Base-by-base conservation (phyloP, 331 rosid species). In the Pyrus hybrid region DNA sequence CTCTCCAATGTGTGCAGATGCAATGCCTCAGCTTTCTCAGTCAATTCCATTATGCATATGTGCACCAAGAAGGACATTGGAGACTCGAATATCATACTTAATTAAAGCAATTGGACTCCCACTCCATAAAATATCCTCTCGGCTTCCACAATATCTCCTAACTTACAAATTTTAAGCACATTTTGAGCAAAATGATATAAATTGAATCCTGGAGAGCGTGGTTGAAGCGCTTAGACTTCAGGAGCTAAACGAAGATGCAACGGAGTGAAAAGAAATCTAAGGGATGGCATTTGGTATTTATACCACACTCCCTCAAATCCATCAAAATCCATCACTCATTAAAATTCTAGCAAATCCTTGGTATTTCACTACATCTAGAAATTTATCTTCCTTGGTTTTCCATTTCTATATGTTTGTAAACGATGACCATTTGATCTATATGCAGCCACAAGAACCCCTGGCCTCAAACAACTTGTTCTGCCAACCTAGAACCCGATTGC, bases 11-110 rank as follows among this genome's bases (percentile, higher is more conserved):
- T 84, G 54, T 62, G 93, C 73, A 76, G 70, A 86, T 88, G 97
- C 30, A 93, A 83, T 12, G 85, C 72, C 83, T 89, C 98, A 13
- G 96, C 96, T 75, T 88, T 82, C 14, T 88, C 93, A 54, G 88
- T 67, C 85, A 80, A 32, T 70, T 73, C 94, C 98, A 82, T 82
- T 86, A 72, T 89, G 78, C 87, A 90, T 80, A 54, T 89, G 89
- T 45, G 97, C 98, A 71, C 98, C 96, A 76, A 93, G 83, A 86
- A 91, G 96, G 72, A 91, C 91, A 81, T 91, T 91, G 61, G 97
- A 87, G 71, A 93, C 87, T 83, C 98, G 84, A 62, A 89, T 77
- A 79, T 93, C 97, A 41, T 85, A 91, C 26, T 77, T 91, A n/a
- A n/a, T n/a, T n/a, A 10, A 58, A 80, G 72, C 85, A 86, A 51